Evolutionary conservation across 2,329 filamentous ascomycete genomes (phyloP).

Genomic region (Ophiocordyceps sinensis): DNA sequence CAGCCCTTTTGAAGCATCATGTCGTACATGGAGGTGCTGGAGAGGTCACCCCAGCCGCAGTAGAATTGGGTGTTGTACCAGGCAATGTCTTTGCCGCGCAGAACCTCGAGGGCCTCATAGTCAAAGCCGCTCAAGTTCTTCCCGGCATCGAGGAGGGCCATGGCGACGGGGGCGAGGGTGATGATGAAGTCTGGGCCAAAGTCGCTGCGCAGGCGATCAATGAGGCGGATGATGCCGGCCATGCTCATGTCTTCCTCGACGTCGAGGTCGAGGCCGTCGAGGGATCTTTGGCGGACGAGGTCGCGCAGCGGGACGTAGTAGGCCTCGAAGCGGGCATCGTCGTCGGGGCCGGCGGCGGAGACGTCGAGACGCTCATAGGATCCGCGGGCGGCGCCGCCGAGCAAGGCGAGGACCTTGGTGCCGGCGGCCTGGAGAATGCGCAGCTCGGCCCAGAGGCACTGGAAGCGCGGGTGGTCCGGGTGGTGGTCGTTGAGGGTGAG

Average conservation of each 20-base stretch:
- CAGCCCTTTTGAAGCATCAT: conserved; percentile 48
- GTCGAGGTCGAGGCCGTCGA: conserved; percentile 65
- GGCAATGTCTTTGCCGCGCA: conserved; percentile 49
- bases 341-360: conserved; percentile 24
- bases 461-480: conserved; percentile 51
- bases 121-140: conserved; percentile 67
- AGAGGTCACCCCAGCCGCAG: conserved; percentile 63
- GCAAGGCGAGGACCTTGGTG: conserved; percentile 71
- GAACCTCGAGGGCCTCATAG: conserved; percentile 59
- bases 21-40: conserved; percentile 32
- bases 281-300: conserved; percentile 42
- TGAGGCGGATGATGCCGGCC: conserved; percentile 47
- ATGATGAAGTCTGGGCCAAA: conserved; percentile 61
- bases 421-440: conserved; percentile 55
- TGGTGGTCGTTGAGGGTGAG: conserved; percentile 71
- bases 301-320: conserved; percentile 58
- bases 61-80: conserved; percentile 95
- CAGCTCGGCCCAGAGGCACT: conserved; percentile 67
- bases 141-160: conserved; percentile 42
- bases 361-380: conserved; percentile 49
- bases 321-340: conserved; percentile 47
- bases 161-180: conserved; percentile 69
- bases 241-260: conserved; percentile 67
- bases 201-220: conserved; percentile 52
- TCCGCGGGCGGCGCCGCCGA: conserved; percentile 72